Percentiles rank a stretch among this genome's conserved stretches.
Evolutionary conservation across 2,329 filamentous ascomycete species (phyloP).

Genomic region (Metarhizium robertsii): DNA sequence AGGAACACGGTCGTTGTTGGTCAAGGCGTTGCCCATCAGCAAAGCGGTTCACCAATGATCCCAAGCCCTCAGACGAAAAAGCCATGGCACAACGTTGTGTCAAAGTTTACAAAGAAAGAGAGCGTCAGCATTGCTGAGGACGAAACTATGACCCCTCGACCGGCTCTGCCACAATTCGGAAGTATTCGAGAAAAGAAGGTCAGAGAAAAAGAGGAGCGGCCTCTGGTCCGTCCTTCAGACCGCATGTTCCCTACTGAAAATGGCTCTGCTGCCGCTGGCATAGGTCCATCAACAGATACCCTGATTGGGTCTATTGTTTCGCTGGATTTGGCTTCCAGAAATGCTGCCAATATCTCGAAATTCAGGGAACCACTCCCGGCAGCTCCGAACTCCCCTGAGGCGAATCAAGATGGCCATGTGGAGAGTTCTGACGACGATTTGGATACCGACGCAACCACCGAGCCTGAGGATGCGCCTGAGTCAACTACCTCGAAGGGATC

Average conservation of each 20-base stretch:
- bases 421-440: conserved; percentile 23
- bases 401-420: conserved; percentile 41
- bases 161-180: conserved; percentile 64
- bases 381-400: conserved; percentile 61
- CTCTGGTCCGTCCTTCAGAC: conserved; percentile 46
- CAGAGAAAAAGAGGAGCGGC: conserved; percentile 44
- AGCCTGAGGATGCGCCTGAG: conserved; percentile 6
- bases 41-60: conserved; percentile 29
- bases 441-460: conserved; percentile 9
- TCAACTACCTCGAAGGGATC: neutral
- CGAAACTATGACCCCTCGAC: conserved; percentile 63
- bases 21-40: conserved; percentile 29
- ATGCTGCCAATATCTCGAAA: conserved; percentile 46
- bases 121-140: conserved; percentile 44
- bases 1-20: conserved; percentile 46
- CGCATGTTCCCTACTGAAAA: conserved; percentile 15
- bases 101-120: conserved; percentile 41
- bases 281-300: conserved; percentile 51
- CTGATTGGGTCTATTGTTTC: conserved; percentile 45
- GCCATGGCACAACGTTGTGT: conserved; percentile 43
- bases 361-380: conserved; percentile 59
- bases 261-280: neutral
- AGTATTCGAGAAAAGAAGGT: conserved; percentile 58
- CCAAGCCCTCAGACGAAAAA: conserved; percentile 29
- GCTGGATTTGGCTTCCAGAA: conserved; percentile 43